These are phyloP conservation scores for Cymbopogon flexuosus DNA, from an alignment of 202 grass and related monocot species.

Conservation along the genomic window DNA sequence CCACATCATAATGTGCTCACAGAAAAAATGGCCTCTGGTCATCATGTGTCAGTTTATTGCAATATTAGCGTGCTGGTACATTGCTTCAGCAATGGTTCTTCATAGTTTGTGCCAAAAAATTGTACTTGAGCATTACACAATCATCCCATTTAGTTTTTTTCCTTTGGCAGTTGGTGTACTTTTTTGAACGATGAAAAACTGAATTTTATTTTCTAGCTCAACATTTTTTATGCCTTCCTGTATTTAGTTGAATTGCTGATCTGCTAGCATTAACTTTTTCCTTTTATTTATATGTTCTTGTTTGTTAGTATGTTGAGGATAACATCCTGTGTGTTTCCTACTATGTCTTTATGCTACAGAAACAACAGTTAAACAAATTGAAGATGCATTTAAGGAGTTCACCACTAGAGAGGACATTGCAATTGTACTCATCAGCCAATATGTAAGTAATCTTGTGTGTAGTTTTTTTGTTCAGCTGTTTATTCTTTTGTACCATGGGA, in stretches of 20 bases:
- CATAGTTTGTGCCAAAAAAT: neutral
- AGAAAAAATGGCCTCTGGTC: neutral
- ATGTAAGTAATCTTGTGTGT: slow-evolving; percentile 46
- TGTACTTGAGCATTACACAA: neutral
- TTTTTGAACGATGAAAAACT: neutral
- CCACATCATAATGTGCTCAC: neutral
- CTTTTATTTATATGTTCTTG: neutral
- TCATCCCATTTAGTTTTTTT: neutral
- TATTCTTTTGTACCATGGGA: neutral
- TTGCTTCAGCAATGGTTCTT: neutral
- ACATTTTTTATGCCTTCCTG: neutral
- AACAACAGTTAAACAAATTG: slow-evolving; percentile 87
- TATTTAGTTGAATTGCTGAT: neutral
- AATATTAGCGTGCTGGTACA: neutral
- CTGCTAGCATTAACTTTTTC: neutral
- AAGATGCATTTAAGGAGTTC: slow-evolving; percentile 96
- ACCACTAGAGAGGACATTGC: slow-evolving; percentile 81
- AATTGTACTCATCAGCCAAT: slow-evolving; percentile 94
- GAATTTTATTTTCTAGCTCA: neutral
- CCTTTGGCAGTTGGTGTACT: neutral
- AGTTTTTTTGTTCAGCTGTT: neutral
- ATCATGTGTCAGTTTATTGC: neutral
- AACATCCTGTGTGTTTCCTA: neutral
- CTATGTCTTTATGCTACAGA: slow-evolving; percentile 38
- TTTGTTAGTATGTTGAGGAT: neutral